phyloP scores from a whole-genome alignment of 257 asterid species.

The Cruciata laevipes region DNA sequence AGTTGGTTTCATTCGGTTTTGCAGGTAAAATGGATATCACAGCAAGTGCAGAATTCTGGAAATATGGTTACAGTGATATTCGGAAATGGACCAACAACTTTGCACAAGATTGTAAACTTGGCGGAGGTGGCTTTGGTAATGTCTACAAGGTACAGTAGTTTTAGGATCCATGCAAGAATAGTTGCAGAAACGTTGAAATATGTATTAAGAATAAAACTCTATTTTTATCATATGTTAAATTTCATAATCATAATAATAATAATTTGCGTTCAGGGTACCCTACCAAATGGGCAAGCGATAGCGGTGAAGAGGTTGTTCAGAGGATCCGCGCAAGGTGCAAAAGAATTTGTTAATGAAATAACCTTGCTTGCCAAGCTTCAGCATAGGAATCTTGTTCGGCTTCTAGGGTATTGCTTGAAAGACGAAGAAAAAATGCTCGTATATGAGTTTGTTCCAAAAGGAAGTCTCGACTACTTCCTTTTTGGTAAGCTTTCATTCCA shows the following conservation, averaged over 20 bases:
- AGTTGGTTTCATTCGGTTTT: not conserved
- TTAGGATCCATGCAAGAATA: not conserved
- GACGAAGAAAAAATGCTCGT: slow-evolving; percentile 25
- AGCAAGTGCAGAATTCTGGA: not conserved
- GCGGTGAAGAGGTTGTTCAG: slow-evolving; percentile 24
- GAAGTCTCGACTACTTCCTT: slow-evolving; percentile 22
- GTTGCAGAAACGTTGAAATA: not conserved
- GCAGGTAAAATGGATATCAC: not conserved
- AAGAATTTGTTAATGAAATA: slow-evolving; percentile 26
- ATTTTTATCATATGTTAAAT: too few relatives aligned
- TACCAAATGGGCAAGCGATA: slow-evolving; percentile 12
- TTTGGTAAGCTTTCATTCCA: slow-evolving; percentile 9
- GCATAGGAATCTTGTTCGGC: slow-evolving; percentile 23
- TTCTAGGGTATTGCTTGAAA: slow-evolving; percentile 23
- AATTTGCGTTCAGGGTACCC: slow-evolving; percentile 10
- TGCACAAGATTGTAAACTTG: slow-evolving; percentile 8
- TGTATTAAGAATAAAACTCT: not conserved
- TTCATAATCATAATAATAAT: too few relatives aligned
- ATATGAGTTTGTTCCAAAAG: slow-evolving; percentile 25
- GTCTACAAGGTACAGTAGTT: slow-evolving; percentile 21
- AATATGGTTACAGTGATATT: slow-evolving; percentile 3
- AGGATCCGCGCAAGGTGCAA: slow-evolving; percentile 20
- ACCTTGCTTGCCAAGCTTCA: slow-evolving; percentile 23
- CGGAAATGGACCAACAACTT: slow-evolving; percentile 21
- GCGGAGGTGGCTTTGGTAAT: slow-evolving; percentile 20